Conservation (phyloP, 2,329 filamentous ascomycete genomes). For the Alternaria burnsii region DNA sequence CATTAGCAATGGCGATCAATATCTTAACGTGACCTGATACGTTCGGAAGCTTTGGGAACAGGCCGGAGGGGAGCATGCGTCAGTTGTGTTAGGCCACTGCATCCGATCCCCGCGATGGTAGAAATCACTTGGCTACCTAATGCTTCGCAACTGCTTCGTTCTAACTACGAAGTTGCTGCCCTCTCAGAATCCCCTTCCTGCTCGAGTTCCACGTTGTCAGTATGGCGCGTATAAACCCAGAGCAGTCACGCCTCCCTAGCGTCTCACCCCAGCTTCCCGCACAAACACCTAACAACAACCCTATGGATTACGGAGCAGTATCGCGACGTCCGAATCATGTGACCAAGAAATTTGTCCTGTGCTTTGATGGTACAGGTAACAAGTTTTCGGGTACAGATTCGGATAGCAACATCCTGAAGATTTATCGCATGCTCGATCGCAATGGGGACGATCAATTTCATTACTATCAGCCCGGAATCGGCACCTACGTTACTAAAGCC, state of each 20-base stretch:
- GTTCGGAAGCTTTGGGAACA: constrained; percentile 1
- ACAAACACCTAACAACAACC: constrained; percentile 14
- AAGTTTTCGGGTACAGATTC: constrained; percentile 53
- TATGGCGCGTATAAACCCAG: constrained; percentile 13
- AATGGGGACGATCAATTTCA: constrained; percentile 65
- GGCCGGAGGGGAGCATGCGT: neutral
- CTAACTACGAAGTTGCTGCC: neutral
- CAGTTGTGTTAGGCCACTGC: neutral
- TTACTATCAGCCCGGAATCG: constrained; percentile 65
- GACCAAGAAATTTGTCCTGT: constrained; percentile 68
- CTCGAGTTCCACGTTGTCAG: constrained; percentile 4
- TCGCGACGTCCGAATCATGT: constrained; percentile 22
- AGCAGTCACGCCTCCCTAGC: constrained; percentile 9
- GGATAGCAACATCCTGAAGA: constrained; percentile 67
- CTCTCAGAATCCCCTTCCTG: neutral
- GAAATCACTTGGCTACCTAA: constrained; percentile 9
- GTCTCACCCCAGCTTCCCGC: constrained; percentile 15
- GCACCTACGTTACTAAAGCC: constrained; percentile 70
- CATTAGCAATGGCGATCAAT: constrained; percentile 10
- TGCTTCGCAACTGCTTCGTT: constrained; percentile 7
- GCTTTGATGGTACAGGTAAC: constrained; percentile 56
- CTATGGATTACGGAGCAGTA: constrained; percentile 23
- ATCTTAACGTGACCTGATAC: constrained; percentile 1
- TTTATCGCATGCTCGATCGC: constrained; percentile 74
- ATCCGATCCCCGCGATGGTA: neutral